Evolutionary conservation across 2,329 filamentous ascomycete genomes (phyloP), one percentile per base, ranked within the genome.

Genomic region (Aspergillus viridinutans): DNA sequence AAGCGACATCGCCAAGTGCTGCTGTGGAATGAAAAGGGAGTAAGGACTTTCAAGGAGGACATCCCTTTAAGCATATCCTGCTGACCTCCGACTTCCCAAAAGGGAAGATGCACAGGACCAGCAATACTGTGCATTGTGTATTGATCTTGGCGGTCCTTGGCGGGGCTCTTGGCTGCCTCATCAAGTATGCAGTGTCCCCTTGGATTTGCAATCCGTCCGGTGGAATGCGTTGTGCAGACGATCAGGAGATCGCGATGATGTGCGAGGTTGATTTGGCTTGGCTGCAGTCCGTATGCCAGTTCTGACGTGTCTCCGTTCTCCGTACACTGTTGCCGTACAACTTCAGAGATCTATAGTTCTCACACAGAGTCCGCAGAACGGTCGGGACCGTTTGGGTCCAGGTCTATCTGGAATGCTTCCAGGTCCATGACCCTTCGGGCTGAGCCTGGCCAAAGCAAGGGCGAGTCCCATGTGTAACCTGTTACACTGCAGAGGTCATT

Each of bases 1-100:
- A 50, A 29, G 40, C 47, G 49, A 56, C 59, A 56, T 63, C 64
- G 63, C 63, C 63, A 65, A 65, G 63, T 50, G 55, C 58, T 63
- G 63, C 25, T 54, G 62, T 64, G 62, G 63, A 61, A 64, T 64
- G 62, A 48, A 51, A 50, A 38, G 21, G 25, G 53, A 35, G 29
- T 21, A 21, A 17, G 45, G 17, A 21, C n/a, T 28, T 45, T 21
- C 26, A 49, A 57, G 29, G n/a, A 25, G 26, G 42, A 38, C 43
- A 38, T 29, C 45, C 47, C 21, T 38, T 45, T 45, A 32, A 49
- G 45, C 45, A 32, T 38, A 38, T 17, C 32, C 32, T 38, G 14
- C 32, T 17, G 25, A 28, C 32, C 38, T 55, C 49, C 52, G 50
- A 59, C 49, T 49, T 48, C 26, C 38, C 49, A 8, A 29, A 40